phyloP scores from a whole-genome alignment of 2,329 filamentous ascomycete species.

The Didymella pomorum region DNA sequence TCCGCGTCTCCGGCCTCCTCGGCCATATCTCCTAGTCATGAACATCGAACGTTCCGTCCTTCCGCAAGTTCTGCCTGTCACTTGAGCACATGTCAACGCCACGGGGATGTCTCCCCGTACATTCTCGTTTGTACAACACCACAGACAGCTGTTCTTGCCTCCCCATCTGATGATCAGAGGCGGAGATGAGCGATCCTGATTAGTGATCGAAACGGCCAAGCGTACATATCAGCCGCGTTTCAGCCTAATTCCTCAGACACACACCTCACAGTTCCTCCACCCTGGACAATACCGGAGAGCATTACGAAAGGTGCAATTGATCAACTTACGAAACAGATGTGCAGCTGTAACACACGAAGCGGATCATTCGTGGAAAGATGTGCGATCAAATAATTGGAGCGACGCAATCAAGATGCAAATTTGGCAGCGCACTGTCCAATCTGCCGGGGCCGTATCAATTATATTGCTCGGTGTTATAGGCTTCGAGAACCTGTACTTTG shows the following conservation, averaged over 20 bases:
- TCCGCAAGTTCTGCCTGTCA: background rate
- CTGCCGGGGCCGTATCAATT: slow-evolving; percentile 4
- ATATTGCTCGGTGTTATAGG: slow-evolving; percentile 10
- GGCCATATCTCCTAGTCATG: background rate
- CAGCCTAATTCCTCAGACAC: slow-evolving; percentile 38
- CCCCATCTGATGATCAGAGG: background rate
- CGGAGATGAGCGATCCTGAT: background rate
- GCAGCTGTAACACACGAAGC: background rate
- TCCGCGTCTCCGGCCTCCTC: background rate
- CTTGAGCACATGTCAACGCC: slow-evolving; percentile 1
- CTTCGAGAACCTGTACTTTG: slow-evolving; percentile 4
- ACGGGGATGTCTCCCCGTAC: background rate
- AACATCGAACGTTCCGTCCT: background rate
- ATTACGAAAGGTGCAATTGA: slow-evolving; percentile 3
- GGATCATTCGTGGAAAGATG: slow-evolving; percentile 11
- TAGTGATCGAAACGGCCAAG: slow-evolving; percentile 4
- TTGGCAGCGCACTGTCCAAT: slow-evolving; percentile 6
- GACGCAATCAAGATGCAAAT: background rate
- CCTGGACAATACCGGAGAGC: slow-evolving; percentile 23
- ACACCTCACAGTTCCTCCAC: slow-evolving; percentile 19
- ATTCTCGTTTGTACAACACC: background rate
- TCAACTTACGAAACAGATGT: slow-evolving; percentile 7
- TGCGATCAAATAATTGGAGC: background rate
- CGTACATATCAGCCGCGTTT: slow-evolving; percentile 25
- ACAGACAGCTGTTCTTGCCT: background rate